Conservation (phyloP, 176 grass and related monocot genomes). For the Avena eriantha region DNA sequence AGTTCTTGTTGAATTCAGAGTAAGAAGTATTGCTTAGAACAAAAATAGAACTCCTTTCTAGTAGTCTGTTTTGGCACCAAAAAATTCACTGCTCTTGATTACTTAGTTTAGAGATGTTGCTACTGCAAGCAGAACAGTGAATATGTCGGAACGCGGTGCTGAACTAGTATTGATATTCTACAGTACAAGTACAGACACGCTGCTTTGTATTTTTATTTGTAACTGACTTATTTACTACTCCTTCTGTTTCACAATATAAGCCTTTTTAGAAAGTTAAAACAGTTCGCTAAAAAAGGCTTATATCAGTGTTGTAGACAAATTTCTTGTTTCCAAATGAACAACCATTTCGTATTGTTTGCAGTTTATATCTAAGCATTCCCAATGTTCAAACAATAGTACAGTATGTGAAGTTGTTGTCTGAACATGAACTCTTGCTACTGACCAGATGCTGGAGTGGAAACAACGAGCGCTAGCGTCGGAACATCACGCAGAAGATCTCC, state of each 20-base stretch:
- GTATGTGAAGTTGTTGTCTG: not conserved
- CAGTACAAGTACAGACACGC: not conserved
- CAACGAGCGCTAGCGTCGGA: slow-evolving; percentile 57
- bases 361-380: not conserved
- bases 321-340: slow-evolving; percentile 2
- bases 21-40: not conserved
- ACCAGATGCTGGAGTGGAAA: slow-evolving; percentile 87
- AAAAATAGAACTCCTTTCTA: not conserved
- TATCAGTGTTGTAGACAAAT: not conserved
- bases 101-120: slow-evolving; percentile 2
- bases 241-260: too few relatives aligned
- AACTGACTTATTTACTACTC: not conserved
- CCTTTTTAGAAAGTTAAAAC: too few relatives aligned
- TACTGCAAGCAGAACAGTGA: slow-evolving; percentile 25
- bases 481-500: slow-evolving; percentile 55
- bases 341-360: not conserved
- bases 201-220: slow-evolving; percentile 11
- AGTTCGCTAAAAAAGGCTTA: too few relatives aligned
- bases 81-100: not conserved
- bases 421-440: not conserved
- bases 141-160: not conserved
- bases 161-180: slow-evolving; percentile 18
- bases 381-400: not conserved
- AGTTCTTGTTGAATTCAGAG: not conserved
- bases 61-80: too few relatives aligned